Evolutionary conservation across 2,329 filamentous ascomycete species (phyloP), one percentile per base, ranked within the genome.

Genomic region (Arachnomyces sp.): DNA sequence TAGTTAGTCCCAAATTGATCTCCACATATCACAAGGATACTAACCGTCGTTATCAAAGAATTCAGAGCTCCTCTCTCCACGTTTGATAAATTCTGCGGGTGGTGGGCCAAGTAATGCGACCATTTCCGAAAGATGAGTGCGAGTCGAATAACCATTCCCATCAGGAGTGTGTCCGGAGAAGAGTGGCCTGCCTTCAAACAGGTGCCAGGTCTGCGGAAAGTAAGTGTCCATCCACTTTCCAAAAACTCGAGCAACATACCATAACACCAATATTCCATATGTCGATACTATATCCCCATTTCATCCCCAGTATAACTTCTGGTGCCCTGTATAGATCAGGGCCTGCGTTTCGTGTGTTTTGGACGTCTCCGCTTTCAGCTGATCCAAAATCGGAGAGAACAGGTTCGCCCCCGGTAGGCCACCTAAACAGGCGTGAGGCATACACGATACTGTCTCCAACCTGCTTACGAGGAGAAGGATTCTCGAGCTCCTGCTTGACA

Each of bases 261-360:
- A 57, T 47, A 14, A 52, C 48, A 7, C 49, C 55, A 34, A 57
- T 40, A 44, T 55, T 59, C 55, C 55, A 59, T n/a, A 60, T 57
- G 39, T 59, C 56, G 7, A 54, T 53, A 15, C 49, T 52, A 38
- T 52, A 54, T 9, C 48, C 51, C 52, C 54, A 60, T 5, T 51
- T 52, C 17, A 46, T 46, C 8, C 45, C 43, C 4, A 60, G 40
- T 11, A 60, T 42, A 28, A 56, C 55, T 40, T 59, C 56, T 4
- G 56, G 55, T 3, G 53, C 54, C 34, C 51, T 52, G 34, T 57
- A 59, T 5, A 47, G 42, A 34, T 52, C 46, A 12, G 54, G 55
- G 55, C 75, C 28, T 63, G 72, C 47, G 54, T 64, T 31, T 53
- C 66, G 48, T 61, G 72, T 43, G 51, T 61, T 29, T 8, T 34